Base-by-base conservation (phyloP, 352 stramenopile genomes). In the Phytopythium litorale region DNA sequence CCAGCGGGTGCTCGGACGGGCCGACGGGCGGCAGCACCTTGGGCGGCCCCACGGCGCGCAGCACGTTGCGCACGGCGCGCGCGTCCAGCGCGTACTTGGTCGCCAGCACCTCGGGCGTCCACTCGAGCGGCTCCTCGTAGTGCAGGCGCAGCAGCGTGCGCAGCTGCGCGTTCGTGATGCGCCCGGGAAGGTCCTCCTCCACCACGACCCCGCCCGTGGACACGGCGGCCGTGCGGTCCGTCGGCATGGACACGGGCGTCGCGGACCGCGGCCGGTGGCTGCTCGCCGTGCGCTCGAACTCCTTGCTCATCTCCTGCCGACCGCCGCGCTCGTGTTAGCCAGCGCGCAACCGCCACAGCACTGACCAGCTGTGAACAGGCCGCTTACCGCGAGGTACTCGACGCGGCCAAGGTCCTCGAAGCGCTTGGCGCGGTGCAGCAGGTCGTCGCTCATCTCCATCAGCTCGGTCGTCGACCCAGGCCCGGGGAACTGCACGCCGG, bases 401-500 rank as follows among this genome's bases (percentile, higher is more conserved):
- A 88, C 73, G n/a, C 67, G 68, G 23, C 88, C 79, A 38, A 79
- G 77, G 33, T 87, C 76, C n/a, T 88, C 71, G 7, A 87, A 76
- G 53, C 67, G 59, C 50, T 83, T 65, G 59, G 84, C 71, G 60
- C 87, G 66, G 37, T 73, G 62, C 46, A 88, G 52, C 58, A 91
- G 54, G 30, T 77, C 60, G 4, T 63, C 30, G 58, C 78, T 73
- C 82, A 91, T 88, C 66, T 91, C 82, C 50, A 85, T 58, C 18
- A 88, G 58, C 45, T 84, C 67, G 23, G 68, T 43, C 0, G 37
- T 23, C 1, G 58, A 57, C 51, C 66, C 60, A 15, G 64, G 49
- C 18, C 64, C 35, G 35, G 35, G 9, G 16, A 40, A 46, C 53
- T 81, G 58, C 59, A 71, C 57, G 32, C 33, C 49, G 37, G 65